These are phyloP conservation scores for Claviceps spartinae DNA, from an alignment of 2,329 filamentous ascomycete species.

Conservation along the genomic window DNA sequence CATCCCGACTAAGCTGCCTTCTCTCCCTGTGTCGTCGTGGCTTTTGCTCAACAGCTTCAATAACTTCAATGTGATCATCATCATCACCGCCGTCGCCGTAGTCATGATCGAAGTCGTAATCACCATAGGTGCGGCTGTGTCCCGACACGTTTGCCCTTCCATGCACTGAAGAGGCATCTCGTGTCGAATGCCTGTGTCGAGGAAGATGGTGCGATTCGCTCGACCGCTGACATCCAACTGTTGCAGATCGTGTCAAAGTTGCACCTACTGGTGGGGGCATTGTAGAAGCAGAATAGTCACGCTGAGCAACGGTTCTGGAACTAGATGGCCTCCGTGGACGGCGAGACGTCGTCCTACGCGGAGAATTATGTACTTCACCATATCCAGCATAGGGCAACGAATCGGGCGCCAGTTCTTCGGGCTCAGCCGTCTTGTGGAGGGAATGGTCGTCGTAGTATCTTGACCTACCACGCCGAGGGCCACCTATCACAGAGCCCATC, in stretches of 20 bases:
- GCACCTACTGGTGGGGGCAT: conserved; percentile 15
- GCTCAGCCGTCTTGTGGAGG: conserved; percentile 8
- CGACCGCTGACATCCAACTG: conserved; percentile 18
- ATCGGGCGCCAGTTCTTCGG: conserved; percentile 10
- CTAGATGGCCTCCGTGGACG: conserved; percentile 8
- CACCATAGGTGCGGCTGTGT: background rate
- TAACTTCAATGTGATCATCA: conserved; percentile 13
- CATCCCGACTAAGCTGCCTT: conserved; percentile 14
- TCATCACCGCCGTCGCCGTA: background rate
- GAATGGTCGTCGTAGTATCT: conserved; percentile 12
- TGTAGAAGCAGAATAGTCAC: conserved; percentile 10
- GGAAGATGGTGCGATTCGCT: conserved; percentile 8
- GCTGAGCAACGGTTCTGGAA: conserved; percentile 16
- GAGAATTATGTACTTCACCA: conserved; percentile 19
- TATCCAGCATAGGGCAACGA: conserved; percentile 16
- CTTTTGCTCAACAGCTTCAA: conserved; percentile 14
- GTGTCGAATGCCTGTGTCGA: conserved; percentile 4
- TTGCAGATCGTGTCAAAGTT: conserved; percentile 13
- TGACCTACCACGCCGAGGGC: conserved; percentile 14
- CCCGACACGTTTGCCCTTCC: conserved; percentile 1
- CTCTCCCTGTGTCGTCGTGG: conserved; percentile 6
- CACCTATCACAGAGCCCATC: conserved; percentile 17
- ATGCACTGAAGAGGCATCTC: conserved; percentile 9
- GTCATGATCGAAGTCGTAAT: conserved; percentile 2
- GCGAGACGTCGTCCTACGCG: conserved; percentile 16